Conservation (phyloP, 2,329 filamentous ascomycete genomes). For the Scedosporium apiospermum region DNA sequence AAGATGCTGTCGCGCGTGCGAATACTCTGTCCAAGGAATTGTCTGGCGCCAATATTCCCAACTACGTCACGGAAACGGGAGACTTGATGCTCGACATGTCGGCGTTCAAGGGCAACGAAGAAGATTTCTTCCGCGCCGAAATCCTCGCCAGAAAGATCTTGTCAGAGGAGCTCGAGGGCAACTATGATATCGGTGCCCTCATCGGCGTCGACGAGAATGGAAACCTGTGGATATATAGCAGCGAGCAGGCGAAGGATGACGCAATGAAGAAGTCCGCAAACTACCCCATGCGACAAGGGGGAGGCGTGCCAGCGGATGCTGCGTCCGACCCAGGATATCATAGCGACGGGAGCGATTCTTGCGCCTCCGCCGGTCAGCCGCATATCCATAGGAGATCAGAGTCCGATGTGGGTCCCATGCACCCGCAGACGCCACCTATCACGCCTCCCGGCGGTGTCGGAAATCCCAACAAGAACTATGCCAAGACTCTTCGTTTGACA, state of each 20-base stretch:
- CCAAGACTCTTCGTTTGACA: constrained; percentile 89
- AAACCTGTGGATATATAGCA: constrained; percentile 99
- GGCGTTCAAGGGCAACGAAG: constrained; percentile 88
- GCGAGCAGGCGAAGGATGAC: constrained; percentile 87
- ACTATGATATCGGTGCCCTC: constrained; percentile 90
- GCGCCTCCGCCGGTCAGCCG: constrained; percentile 33
- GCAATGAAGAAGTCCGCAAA: constrained; percentile 60
- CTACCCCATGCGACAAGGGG: constrained; percentile 33
- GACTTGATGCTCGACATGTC: constrained; percentile 99
- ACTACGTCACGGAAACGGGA: constrained; percentile 81
- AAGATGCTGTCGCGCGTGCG: constrained; percentile 75
- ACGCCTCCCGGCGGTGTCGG: constrained; percentile 57
- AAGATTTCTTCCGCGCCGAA: constrained; percentile 84
- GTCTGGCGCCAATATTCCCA: constrained; percentile 83
- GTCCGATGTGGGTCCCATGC: constrained; percentile 49
- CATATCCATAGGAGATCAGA: constrained; percentile 54
- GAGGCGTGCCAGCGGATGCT: constrained; percentile 61
- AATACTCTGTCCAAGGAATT: constrained; percentile 79
- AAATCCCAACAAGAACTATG: constrained; percentile 78
- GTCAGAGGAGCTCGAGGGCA: constrained; percentile 84
- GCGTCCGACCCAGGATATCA: constrained; percentile 91
- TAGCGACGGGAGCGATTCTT: constrained; percentile 66
- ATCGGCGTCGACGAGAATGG: constrained; percentile 93
- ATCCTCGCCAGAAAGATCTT: constrained; percentile 89
- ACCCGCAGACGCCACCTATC: constrained; percentile 28